These are phyloP conservation scores for Gremmenia infestans DNA, from an alignment of 2,329 filamentous ascomycete genomes.

Conservation along the genomic window DNA sequence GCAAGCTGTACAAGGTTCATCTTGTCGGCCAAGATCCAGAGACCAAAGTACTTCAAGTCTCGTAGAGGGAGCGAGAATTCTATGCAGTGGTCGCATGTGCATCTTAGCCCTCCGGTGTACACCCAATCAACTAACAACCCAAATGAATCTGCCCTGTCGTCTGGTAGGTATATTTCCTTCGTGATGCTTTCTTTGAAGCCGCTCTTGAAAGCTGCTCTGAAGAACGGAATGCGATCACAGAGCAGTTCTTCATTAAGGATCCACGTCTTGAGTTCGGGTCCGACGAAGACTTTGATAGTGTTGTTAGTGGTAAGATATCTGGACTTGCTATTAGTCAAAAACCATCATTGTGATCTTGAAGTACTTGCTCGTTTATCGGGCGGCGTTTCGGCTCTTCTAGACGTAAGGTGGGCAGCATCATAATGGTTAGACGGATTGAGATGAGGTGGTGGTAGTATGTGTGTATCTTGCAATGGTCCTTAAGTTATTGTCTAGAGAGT, in stretches of 20 bases:
- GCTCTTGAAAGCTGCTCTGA: conserved; percentile 2
- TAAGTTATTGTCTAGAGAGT: too few relatives aligned
- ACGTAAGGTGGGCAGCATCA: neutral
- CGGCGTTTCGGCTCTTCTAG: neutral
- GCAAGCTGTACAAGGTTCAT: too few relatives aligned
- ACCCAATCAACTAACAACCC: neutral
- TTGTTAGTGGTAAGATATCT: neutral
- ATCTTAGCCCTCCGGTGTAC: neutral
- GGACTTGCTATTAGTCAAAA: neutral
- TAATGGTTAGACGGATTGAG: neutral
- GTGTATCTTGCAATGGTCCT: neutral
- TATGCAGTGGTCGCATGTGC: neutral
- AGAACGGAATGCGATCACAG: conserved; percentile 1
- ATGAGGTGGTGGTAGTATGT: neutral
- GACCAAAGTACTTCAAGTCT: too few relatives aligned
- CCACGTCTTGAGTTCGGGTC: neutral
- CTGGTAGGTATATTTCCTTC: neutral
- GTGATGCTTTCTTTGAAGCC: neutral
- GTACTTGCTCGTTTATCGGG: neutral
- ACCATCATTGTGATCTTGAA: neutral
- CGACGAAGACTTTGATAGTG: conserved; percentile 1
- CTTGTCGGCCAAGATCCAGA: too few relatives aligned
- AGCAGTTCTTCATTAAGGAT: conserved; percentile 3
- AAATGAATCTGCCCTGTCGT: conserved; percentile 3
- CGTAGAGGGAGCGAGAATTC: neutral